Percentiles rank a stretch among this genome's conserved stretches.
phyloP scores from a whole-genome alignment of 2,329 filamentous ascomycete genomes.

The Cadophora malorum region DNA sequence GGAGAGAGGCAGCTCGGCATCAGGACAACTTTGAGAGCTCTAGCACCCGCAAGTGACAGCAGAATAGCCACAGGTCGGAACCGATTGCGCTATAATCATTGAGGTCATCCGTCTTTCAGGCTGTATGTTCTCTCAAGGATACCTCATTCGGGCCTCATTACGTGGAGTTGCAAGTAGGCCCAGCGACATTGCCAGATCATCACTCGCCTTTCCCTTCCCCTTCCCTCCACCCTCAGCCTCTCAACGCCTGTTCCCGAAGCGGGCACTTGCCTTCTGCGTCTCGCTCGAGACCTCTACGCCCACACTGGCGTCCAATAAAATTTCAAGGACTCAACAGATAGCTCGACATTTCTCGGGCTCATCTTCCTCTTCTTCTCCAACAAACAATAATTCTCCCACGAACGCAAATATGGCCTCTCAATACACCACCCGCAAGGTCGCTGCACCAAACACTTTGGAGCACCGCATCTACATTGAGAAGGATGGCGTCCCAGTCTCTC shows the following conservation, averaged over 20 bases:
- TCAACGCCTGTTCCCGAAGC: constrained; percentile 4
- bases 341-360: constrained; percentile 55
- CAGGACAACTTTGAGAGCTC: constrained; percentile 7
- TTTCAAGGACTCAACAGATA: constrained; percentile 48
- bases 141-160: constrained; percentile 25
- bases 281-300: constrained; percentile 20
- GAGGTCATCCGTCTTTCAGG: constrained; percentile 19
- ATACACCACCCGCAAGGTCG: constrained; percentile 87
- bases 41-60: constrained; percentile 1
- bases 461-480: constrained; percentile 98
- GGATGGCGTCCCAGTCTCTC: constrained; percentile 91
- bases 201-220: not conserved
- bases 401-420: constrained; percentile 47
- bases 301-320: constrained; percentile 39
- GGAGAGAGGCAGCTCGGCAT: constrained; percentile 22
- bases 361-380: constrained; percentile 31
- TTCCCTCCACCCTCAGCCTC: constrained; percentile 1
- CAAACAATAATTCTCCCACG: constrained; percentile 28
- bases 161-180: constrained; percentile 18
- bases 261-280: constrained; percentile 19
- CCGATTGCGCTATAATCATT: not conserved
- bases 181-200: not conserved
- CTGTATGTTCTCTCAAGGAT: constrained; percentile 28
- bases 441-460: constrained; percentile 89
- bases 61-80: not conserved